Evolutionary conservation across 192 early-diverging fungal genomes (phyloP).

Genomic region (Coemansia aciculifera): DNA sequence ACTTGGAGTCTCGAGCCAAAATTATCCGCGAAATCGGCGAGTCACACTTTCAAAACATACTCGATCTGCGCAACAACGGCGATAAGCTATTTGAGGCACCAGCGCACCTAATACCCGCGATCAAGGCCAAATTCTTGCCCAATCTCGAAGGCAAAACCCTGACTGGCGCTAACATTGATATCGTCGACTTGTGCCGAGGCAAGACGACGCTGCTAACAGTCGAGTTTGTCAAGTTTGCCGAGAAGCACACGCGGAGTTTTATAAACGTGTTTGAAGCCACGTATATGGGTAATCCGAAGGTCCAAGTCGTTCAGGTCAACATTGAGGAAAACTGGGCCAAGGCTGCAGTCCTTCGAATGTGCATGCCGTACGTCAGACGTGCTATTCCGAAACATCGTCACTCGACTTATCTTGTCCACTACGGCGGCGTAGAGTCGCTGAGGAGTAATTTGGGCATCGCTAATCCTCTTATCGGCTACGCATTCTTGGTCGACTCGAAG

Average conservation of each 20-base stretch:
- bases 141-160: constrained; percentile 47
- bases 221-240: constrained; percentile 54
- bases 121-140: constrained; percentile 42
- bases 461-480: constrained; percentile 54
- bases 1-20: constrained; percentile 46
- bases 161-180: constrained; percentile 18
- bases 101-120: constrained; percentile 33
- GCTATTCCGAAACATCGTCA: constrained; percentile 34
- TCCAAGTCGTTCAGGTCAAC: constrained; percentile 52
- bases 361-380: constrained; percentile 35
- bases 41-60: constrained; percentile 55
- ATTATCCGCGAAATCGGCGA: constrained; percentile 52
- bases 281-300: constrained; percentile 16
- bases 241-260: constrained; percentile 48
- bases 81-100: constrained; percentile 53
- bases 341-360: constrained; percentile 42
- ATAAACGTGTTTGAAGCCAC: constrained; percentile 34
- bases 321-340: constrained; percentile 56
- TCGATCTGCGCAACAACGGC: constrained; percentile 55
- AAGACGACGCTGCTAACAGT: constrained; percentile 46
- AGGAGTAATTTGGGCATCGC: constrained; percentile 46
- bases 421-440: constrained; percentile 47
- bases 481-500: constrained; percentile 47
- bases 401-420: constrained; percentile 39
- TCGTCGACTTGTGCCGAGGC: constrained; percentile 31